Evolutionary conservation across 208 protist genomes (phyloP), one percentile per base, ranked within the genome.

Genomic region (Leishmania braziliensis): DNA sequence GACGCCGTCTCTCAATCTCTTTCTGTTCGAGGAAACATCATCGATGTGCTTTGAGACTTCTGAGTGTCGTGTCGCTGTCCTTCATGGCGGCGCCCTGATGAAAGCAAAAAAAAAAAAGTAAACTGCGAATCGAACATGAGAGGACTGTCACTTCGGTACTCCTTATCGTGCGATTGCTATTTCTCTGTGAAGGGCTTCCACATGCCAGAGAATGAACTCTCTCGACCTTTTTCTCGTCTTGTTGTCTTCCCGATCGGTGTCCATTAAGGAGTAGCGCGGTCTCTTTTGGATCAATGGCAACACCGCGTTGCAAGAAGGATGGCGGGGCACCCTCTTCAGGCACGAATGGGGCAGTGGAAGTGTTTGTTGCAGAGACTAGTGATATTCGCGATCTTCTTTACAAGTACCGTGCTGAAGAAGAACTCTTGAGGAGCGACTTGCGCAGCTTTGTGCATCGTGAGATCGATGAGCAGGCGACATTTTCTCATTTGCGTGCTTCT

Each of bases 391-490:
- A 68, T 26, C 71, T 85, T 29, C 53, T 85, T 20, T 73, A 16
- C 16, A 36, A 74, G 6, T 85, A 85, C 29, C 81, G 79, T 63
- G 33, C 43, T 10, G 9, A 48, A 14, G 56, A 2, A n/a, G 76
- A 72, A 5, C 14, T 50, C 8, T 56, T 85, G 51, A 85, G 68
- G 39, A 18, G 51, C 12, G 81, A 75, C 23, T 5, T 85, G 14
- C 53, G 70, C 23, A 53, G 26, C 9, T 85, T 78, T 77, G 77
- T 85, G 62, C 76, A 68, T 33, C 81, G 71, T 9, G 81, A 85
- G 8, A 74, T 85, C 33, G 71, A 85, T 46, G 81, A 85, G 68
- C 77, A 85, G 48, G 71, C 58, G 23, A 23, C 74, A 46, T 79
- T 85, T 10, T 60, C 74, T 33, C 81, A 80, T 36, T 50, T 85